These are phyloP conservation scores for Asterionellopsis glacialis DNA, from an alignment of 108 stramenopile species.

Conservation along the genomic window DNA sequence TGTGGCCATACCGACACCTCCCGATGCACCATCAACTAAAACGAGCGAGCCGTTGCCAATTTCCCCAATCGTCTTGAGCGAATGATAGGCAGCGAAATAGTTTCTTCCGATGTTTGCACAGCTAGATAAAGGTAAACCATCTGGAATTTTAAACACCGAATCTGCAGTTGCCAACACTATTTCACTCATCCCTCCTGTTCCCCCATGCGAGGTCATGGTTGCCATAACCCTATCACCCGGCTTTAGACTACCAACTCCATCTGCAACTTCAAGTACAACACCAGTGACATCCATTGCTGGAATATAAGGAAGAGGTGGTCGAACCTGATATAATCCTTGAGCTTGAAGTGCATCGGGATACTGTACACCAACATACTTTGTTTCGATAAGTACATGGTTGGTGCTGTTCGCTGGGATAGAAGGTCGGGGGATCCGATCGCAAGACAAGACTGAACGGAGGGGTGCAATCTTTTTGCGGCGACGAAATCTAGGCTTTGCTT, in stretches of 20 bases:
- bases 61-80: conserved; percentile 51
- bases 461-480: not conserved
- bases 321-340: conserved; percentile 58
- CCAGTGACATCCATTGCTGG: conserved; percentile 70
- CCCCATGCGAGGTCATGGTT: conserved; percentile 44
- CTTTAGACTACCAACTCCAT: conserved; percentile 16
- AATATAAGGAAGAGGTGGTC: conserved; percentile 55
- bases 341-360: conserved; percentile 72
- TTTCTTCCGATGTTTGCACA: conserved; percentile 64
- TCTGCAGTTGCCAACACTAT: conserved; percentile 26
- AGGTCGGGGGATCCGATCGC: conserved; percentile 22
- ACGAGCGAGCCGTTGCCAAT: conserved; percentile 42
- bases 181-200: conserved; percentile 54
- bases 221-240: conserved; percentile 64
- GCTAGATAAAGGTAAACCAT: conserved; percentile 27
- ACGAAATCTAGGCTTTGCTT: not conserved
- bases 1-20: conserved; percentile 78
- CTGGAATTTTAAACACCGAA: conserved; percentile 47
- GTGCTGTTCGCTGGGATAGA: conserved; percentile 7
- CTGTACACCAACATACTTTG: conserved; percentile 61
- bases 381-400: conserved; percentile 40
- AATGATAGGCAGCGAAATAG: conserved; percentile 68
- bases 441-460: conserved; percentile 16
- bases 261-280: conserved; percentile 42
- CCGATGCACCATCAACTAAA: conserved; percentile 62